A percentile compares a stretch with the other conserved stretches of the same genome.
These are phyloP conservation scores for Salix brachista DNA, from an alignment of 345 rosid genomes.

Conservation along the genomic window DNA sequence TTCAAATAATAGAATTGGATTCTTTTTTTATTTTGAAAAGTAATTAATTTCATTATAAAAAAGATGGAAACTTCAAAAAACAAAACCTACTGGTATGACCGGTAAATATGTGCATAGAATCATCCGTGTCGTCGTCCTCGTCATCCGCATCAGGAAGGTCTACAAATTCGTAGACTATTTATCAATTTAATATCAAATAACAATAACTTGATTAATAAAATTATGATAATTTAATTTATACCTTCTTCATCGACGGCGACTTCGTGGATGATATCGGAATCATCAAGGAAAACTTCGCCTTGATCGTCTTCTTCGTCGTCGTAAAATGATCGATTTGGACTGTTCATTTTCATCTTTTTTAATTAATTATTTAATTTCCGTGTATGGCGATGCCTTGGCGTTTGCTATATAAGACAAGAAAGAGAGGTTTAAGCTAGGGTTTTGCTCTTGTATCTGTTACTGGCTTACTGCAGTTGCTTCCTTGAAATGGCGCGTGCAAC, in stretches of 20 bases:
- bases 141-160: constrained; percentile 80
- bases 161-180: constrained; percentile 15
- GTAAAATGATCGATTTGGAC: neutral
- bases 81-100: constrained; percentile 63
- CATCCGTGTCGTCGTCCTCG: constrained; percentile 61
- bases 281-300: constrained; percentile 56
- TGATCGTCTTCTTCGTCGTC: constrained; percentile 18
- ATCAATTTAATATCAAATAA: neutral
- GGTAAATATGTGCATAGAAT: constrained; percentile 80
- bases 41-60: neutral
- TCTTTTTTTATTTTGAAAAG: no score
- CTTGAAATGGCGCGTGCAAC: neutral
- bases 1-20: no score
- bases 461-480: neutral
- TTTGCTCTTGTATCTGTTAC: neutral
- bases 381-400: neutral
- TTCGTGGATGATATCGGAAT: constrained; percentile 67
- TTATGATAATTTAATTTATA: constrained; percentile 2
- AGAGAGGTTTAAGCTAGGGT: neutral
- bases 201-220: neutral
- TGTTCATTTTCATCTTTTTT: neutral
- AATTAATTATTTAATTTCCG: neutral
- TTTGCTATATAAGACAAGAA: neutral
- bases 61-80: neutral
- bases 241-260: constrained; percentile 77